Conservation (phyloP, 495 filamentous ascomycete genomes). For the Beverwykella pulmonaria region DNA sequence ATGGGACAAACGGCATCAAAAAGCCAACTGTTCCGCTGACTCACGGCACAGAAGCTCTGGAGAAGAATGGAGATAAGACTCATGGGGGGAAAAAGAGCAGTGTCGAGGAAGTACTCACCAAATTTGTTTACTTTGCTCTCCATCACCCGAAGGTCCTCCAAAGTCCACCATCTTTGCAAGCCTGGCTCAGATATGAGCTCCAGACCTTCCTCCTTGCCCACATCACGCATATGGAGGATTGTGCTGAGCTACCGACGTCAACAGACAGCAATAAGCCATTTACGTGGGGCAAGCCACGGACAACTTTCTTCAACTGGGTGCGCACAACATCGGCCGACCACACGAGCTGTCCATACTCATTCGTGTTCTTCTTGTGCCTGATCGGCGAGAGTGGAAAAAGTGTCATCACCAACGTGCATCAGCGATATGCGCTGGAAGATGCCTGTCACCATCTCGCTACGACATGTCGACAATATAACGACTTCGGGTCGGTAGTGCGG, state of each 20-base stretch:
- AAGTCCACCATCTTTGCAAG: constrained; percentile 18
- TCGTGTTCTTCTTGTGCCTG: constrained; percentile 46
- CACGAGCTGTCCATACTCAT: constrained; percentile 48
- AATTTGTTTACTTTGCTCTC: constrained; percentile 20
- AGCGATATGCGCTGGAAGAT: constrained; percentile 44
- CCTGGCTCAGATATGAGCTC: constrained; percentile 21
- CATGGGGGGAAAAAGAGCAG: neutral
- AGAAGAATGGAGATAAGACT: neutral
- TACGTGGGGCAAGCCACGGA: constrained; percentile 20
- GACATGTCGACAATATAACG: constrained; percentile 51
- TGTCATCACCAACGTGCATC: constrained; percentile 27
- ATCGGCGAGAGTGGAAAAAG: constrained; percentile 20
- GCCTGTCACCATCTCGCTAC: constrained; percentile 43
- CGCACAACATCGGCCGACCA: constrained; percentile 45
- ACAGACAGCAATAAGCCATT: neutral
- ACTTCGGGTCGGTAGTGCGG: constrained; percentile 44
- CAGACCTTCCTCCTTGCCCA: constrained; percentile 29
- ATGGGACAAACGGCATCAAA: constrained; percentile 1
- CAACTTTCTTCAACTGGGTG: constrained; percentile 45
- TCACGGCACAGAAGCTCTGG: neutral
- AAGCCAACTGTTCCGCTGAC: neutral
- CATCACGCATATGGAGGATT: constrained; percentile 29
- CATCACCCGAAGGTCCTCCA: constrained; percentile 25
- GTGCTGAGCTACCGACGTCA: neutral
- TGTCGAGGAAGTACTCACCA: constrained; percentile 18